Percentiles rank a stretch among this genome's conserved stretches.
Evolutionary conservation across 208 protist species (phyloP).

Genomic region (Naegleria gruberi): DNA sequence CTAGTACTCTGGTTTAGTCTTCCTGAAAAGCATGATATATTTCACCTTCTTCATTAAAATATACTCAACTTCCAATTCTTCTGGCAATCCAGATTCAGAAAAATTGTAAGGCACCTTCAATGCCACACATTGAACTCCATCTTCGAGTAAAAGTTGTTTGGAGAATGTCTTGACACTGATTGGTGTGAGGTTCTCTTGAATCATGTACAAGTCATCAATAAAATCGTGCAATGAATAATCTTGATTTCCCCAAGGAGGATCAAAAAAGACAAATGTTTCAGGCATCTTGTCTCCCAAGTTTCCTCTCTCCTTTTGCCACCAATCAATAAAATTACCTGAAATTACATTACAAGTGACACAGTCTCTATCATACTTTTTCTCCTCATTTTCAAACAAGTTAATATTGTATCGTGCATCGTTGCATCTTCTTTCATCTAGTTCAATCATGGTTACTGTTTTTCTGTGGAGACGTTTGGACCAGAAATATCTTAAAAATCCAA

Average conservation of each 20-base stretch:
- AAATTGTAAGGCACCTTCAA: neutral
- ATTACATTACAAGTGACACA: neutral
- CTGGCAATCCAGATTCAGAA: neutral
- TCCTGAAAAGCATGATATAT: neutral
- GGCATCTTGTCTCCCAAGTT: neutral
- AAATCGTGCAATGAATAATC: neutral
- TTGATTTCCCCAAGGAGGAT: neutral
- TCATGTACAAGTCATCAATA: slow-evolving; percentile 6
- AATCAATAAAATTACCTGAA: neutral
- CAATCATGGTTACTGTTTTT: neutral
- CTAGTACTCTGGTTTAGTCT: too few relatives aligned
- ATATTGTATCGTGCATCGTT: neutral
- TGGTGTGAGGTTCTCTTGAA: neutral
- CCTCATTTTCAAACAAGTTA: neutral
- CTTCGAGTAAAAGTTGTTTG: neutral
- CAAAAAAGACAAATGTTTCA: neutral
- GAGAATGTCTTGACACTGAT: neutral
- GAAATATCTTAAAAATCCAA: neutral
- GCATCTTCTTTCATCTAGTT: neutral
- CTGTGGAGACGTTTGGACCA: neutral
- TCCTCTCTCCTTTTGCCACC: neutral
- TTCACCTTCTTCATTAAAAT: neutral
- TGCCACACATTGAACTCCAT: neutral
- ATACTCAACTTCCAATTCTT: neutral
- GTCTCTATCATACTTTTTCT: neutral